Base-by-base conservation (phyloP, 2,329 filamentous ascomycete genomes). In the Helotiales sp. region DNA sequence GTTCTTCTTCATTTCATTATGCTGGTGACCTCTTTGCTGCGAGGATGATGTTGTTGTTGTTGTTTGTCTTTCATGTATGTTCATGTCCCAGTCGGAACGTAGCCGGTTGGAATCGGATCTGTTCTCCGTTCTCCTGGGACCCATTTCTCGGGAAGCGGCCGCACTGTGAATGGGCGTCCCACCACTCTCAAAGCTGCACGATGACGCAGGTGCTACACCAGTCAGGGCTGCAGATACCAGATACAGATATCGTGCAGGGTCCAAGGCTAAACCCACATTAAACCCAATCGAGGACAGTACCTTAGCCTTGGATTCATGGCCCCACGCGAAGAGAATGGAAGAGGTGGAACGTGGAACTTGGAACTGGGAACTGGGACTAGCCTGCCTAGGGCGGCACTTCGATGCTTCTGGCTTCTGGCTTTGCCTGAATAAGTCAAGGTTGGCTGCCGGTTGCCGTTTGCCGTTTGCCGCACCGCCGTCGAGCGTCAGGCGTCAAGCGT, bases 91-190 rank as follows among this genome's bases (percentile, higher is more conserved):
- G 6, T n/a, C 17, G 40, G n/a, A 61, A 17, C 3, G 11, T 15
- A 52, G 49, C 49, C 49, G 45, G 54, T 20, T 62, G 11, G 60
- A 40, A 20, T 45, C 20, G 60, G 60, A 28, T 40, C 20, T 40
- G n/a, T 15, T 52, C 37, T 26, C 45, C n/a, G n/a, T n/a, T n/a
- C n/a, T n/a, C 45, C n/a, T 6, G 7, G 8, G 61, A 63, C 54
- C 54, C 54, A 24, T 57, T 37, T 26, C 10, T 37, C 54, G 54
- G 54, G 30, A 57, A 22, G 54, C 54, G 30, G 32, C 54, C 30
- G 30, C 54, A 17, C 4, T 2, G 28, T 22, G 40, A 45, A 45
- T 45, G 40, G 40, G 20, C 40, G 40, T n/a, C 40, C 5, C 40
- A 20, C 7, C 40, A 20, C 30, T 34, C 30, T n/a, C 17, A 45